Evolutionary conservation across 805 yeast species (phyloP).

Genomic region (Candida pseudofarinosa): DNA sequence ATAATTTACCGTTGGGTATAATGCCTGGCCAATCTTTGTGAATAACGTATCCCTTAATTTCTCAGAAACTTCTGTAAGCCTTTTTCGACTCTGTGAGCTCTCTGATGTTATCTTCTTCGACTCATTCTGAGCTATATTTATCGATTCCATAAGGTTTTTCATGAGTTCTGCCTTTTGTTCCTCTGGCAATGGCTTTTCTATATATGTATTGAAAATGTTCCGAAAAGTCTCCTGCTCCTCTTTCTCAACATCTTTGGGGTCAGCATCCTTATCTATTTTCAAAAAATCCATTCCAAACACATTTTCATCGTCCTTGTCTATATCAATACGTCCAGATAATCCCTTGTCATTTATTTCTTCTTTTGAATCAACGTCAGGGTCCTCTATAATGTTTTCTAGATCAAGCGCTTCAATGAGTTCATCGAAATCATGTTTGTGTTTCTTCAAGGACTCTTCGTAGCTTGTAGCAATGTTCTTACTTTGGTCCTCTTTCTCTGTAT

Average conservation of each 20-base stretch:
- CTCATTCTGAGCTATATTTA: conserved; percentile 5
- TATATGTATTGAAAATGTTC: conserved; percentile 22
- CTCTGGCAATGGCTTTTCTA: conserved; percentile 10
- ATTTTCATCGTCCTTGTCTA: conserved; percentile 13
- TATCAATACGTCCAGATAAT: conserved; percentile 4
- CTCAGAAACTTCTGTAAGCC: conserved; percentile 3
- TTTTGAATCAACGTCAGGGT: background rate
- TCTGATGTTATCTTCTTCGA: conserved; percentile 8
- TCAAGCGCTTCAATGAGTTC: conserved; percentile 5
- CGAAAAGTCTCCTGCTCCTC: conserved; percentile 21
- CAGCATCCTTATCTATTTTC: conserved; percentile 1
- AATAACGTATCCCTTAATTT: conserved; percentile 13
- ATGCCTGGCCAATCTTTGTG: conserved; percentile 12
- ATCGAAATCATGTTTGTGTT: conserved; percentile 4
- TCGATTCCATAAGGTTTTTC: conserved; percentile 9
- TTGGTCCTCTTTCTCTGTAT: no score
- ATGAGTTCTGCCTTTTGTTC: conserved; percentile 4
- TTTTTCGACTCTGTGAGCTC: background rate
- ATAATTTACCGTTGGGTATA: conserved; percentile 19
- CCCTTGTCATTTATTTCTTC: background rate
- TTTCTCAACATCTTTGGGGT: conserved; percentile 9
- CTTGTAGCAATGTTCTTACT: no score
- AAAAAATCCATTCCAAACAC: conserved; percentile 11
- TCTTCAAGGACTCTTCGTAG: conserved; percentile 3
- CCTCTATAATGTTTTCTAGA: conserved; percentile 1